Conservation (phyloP, 2,329 filamentous ascomycete species). For the Fusarium fracticaudum region DNA sequence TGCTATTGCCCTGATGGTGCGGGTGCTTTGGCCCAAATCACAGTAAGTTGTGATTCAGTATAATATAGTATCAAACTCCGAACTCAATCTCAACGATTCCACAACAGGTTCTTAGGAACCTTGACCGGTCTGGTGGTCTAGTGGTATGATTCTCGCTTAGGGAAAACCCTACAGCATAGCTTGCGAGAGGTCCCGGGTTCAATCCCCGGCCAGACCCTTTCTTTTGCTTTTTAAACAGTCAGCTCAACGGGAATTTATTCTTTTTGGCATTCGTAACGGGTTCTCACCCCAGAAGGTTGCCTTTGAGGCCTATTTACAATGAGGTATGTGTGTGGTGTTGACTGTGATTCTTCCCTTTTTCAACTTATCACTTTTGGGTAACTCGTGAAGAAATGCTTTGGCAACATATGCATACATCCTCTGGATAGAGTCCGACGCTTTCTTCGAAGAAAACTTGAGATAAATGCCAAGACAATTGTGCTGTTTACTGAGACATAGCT, state of each 20-base stretch:
- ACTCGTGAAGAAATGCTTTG: no score
- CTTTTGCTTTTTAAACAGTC: not conserved
- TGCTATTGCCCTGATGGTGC: accelerated
- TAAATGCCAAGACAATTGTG: accelerated
- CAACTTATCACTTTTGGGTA: not conserved
- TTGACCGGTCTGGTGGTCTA: slow-evolving; percentile 63
- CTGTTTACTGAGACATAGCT: no score
- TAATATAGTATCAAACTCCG: not conserved
- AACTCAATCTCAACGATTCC: not conserved
- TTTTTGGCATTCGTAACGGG: not conserved
- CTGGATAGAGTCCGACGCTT: not conserved
- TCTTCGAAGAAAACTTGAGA: not conserved
- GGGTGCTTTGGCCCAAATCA: no score
- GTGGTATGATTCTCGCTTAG: slow-evolving; percentile 79
- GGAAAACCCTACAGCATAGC: slow-evolving; percentile 54
- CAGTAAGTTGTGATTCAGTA: not conserved
- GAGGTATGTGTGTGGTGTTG: not conserved
- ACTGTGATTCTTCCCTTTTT: not conserved
- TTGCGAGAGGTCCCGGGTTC: slow-evolving; percentile 59
- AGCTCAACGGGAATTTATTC: accelerated
- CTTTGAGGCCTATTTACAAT: not conserved
- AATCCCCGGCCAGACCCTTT: slow-evolving; percentile 55
- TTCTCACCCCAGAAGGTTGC: accelerated
- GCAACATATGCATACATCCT: not conserved
- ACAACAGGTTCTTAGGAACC: not conserved